phyloP scores from a whole-genome alignment of 73 alveolate genomes.

The Uronychia setigera region DNA sequence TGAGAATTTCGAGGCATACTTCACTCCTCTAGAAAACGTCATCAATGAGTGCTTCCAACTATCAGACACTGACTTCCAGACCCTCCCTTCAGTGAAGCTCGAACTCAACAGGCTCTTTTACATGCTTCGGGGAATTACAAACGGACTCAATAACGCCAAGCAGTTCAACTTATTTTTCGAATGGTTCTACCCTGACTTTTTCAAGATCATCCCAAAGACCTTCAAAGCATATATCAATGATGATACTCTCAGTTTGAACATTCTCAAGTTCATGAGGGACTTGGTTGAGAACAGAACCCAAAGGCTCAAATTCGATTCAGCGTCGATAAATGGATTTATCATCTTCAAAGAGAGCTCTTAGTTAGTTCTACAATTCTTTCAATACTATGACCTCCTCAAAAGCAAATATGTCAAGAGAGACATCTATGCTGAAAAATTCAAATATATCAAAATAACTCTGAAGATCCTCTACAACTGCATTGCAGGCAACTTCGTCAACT shows the following conservation, averaged over 20 bases:
- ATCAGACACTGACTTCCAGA: neutral
- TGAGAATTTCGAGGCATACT: constrained; percentile 40
- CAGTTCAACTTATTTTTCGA: constrained; percentile 52
- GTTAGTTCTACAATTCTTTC: constrained; percentile 10
- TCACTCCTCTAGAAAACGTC: constrained; percentile 18
- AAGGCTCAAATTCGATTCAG: constrained; percentile 45
- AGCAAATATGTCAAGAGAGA: constrained; percentile 36
- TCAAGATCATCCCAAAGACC: constrained; percentile 25
- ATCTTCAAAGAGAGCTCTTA: constrained; percentile 54
- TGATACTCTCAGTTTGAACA: constrained; percentile 26
- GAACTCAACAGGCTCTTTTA: constrained; percentile 32
- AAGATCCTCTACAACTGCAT: constrained; percentile 31
- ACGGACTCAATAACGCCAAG: constrained; percentile 19
- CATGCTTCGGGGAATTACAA: constrained; percentile 40
- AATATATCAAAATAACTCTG: constrained; percentile 12
- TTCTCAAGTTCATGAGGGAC: constrained; percentile 38
- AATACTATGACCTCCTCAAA: constrained; percentile 8
- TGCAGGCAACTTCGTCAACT: constrained; percentile 48
- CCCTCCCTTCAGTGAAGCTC: neutral
- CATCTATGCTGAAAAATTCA: constrained; percentile 24
- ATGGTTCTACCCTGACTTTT: constrained; percentile 64
- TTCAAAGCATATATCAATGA: constrained; percentile 18
- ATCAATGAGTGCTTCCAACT: neutral
- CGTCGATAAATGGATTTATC: constrained; percentile 42
- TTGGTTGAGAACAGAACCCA: constrained; percentile 32